Conservation (phyloP, 495 filamentous ascomycete genomes). For the Geoglossum glabrum region DNA sequence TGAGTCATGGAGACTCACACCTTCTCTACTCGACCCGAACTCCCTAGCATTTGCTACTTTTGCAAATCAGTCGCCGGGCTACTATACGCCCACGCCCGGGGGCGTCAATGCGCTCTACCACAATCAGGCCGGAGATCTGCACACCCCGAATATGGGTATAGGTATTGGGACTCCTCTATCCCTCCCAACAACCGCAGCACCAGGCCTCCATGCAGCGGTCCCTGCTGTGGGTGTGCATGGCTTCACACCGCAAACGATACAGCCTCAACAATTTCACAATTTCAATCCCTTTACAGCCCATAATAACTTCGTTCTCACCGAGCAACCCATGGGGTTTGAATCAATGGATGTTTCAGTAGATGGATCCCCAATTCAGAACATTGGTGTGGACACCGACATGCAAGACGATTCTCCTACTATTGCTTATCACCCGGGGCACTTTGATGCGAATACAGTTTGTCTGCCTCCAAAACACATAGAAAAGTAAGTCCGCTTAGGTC, state of each 20-base stretch:
- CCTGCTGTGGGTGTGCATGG: constrained; percentile 31
- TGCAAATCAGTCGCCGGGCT: constrained; percentile 57
- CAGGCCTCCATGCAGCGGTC: constrained; percentile 31
- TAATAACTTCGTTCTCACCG: constrained; percentile 51
- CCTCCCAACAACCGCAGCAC: constrained; percentile 41
- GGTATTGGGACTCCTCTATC: constrained; percentile 74
- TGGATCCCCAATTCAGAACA: constrained; percentile 17
- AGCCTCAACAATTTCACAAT: constrained; percentile 49
- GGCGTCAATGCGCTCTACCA: constrained; percentile 70
- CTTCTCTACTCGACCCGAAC: constrained; percentile 68
- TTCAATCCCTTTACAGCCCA: constrained; percentile 53
- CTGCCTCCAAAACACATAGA: constrained; percentile 7
- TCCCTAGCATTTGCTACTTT: constrained; percentile 61
- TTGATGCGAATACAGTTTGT: background rate
- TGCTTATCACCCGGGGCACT: constrained; percentile 14
- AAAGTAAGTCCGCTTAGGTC: background rate
- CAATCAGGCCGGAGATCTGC: constrained; percentile 70
- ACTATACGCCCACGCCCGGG: constrained; percentile 77
- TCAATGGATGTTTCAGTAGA: constrained; percentile 43
- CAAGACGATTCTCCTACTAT: constrained; percentile 19
- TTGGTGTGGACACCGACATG: constrained; percentile 22
- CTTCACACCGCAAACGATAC: constrained; percentile 37
- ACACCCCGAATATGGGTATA: constrained; percentile 59
- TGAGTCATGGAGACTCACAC: constrained; percentile 68
- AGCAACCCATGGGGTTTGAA: constrained; percentile 57